Evolutionary conservation across 2,329 filamentous ascomycete species (phyloP).

Genomic region (Epichloe glyceriae): DNA sequence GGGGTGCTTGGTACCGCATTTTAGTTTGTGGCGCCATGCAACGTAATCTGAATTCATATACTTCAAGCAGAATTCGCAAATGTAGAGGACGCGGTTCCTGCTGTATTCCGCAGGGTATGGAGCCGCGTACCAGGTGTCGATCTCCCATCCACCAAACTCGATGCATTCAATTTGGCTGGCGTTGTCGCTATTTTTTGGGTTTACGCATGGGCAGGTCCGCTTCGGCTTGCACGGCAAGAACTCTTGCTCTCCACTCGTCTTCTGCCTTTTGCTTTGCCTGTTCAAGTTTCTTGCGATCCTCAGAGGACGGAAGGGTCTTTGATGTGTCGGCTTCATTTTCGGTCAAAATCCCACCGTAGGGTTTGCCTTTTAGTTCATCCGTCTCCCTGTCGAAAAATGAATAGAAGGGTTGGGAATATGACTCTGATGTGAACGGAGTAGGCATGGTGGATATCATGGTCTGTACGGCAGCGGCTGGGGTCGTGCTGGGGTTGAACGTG

Average conservation of each 20-base stretch:
- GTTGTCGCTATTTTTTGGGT: slow-evolving; percentile 57
- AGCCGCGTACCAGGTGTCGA: slow-evolving; percentile 97
- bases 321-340: slow-evolving; percentile 86
- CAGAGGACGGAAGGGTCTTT: slow-evolving; percentile 67
- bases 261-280: slow-evolving; percentile 83
- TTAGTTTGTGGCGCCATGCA: slow-evolving; percentile 92
- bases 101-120: slow-evolving; percentile 98
- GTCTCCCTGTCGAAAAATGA: slow-evolving; percentile 80
- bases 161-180: slow-evolving; percentile 98
- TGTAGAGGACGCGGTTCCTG: slow-evolving; percentile 90
- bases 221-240: slow-evolving; percentile 47
- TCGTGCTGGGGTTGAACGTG: slow-evolving; percentile 11
- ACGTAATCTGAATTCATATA: slow-evolving; percentile 99
- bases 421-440: slow-evolving; percentile 42
- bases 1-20: slow-evolving; percentile 91
- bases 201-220: slow-evolving; percentile 50
- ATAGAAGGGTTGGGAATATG: slow-evolving; percentile 69
- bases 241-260: slow-evolving; percentile 70
- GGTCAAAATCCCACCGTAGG: slow-evolving; percentile 84
- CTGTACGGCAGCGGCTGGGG: slow-evolving; percentile 4
- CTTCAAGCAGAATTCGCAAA: slow-evolving; percentile 97
- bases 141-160: slow-evolving; percentile 94
- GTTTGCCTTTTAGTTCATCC: slow-evolving; percentile 82
- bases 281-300: slow-evolving; percentile 78
- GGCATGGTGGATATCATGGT: slow-evolving; percentile 26